phyloP scores from a whole-genome alignment of 1,284 basidiomycete species.

The Vanrija sp. region DNA sequence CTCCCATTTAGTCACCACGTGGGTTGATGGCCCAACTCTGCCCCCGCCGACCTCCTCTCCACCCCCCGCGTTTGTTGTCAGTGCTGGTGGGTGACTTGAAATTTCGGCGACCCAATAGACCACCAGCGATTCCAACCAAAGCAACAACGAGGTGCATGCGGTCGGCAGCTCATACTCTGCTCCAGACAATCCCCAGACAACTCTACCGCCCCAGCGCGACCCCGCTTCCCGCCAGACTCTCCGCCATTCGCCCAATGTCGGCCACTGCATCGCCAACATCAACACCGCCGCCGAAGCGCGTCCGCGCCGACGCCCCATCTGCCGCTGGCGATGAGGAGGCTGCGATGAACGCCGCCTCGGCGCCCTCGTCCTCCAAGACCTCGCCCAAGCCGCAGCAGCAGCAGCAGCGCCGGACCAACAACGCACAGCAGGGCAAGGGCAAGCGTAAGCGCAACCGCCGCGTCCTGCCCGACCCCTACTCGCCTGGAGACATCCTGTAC shows the following conservation, averaged over 20 bases:
- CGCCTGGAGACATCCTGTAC: constrained; percentile 69
- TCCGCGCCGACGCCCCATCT: constrained; percentile 2
- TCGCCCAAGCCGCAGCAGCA: not conserved
- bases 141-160: not conserved
- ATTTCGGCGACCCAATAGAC: not conserved
- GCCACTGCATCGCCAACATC: not conserved
- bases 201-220: too few species aligned
- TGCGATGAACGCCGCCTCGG: not conserved
- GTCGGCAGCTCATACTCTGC: not conserved
- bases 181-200: not conserved
- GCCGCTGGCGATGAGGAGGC: not conserved
- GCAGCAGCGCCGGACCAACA: not conserved
- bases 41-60: too few species aligned
- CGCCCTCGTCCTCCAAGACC: not conserved
- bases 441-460: constrained; percentile 31
- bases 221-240: not conserved
- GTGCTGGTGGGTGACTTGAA: too few species aligned
- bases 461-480: constrained; percentile 60
- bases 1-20: not conserved
- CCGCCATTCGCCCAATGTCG: not conserved
- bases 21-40: too few species aligned
- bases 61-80: not conserved
- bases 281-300: constrained; percentile 9
- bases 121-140: not conserved
- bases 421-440: constrained; percentile 15